Conservation (phyloP, 495 filamentous ascomycete genomes). For the Lasiosphaeria hispida region DNA sequence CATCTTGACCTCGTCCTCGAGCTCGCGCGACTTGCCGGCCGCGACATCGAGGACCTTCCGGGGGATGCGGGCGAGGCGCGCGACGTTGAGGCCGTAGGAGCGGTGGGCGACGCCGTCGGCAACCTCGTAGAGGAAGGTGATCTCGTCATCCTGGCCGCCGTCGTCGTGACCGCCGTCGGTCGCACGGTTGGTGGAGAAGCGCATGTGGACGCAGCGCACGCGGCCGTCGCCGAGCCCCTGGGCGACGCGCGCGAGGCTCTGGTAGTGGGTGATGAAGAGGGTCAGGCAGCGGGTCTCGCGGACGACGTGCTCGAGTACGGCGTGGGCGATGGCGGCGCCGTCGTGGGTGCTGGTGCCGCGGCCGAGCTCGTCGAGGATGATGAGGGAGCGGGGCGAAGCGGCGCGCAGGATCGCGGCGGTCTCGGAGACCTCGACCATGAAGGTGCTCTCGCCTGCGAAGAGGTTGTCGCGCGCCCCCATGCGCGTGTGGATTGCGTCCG, state of each 20-base stretch:
- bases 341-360: slow-evolving; percentile 92
- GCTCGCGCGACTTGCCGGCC: slow-evolving; percentile 68
- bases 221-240: slow-evolving; percentile 58
- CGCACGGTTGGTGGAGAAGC: slow-evolving; percentile 57
- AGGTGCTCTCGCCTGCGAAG: slow-evolving; percentile 90
- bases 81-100: slow-evolving; percentile 92
- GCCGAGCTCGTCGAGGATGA: slow-evolving; percentile 95
- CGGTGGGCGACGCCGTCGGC: slow-evolving; percentile 87
- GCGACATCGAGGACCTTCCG: slow-evolving; percentile 72
- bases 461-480: slow-evolving; percentile 98
- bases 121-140: slow-evolving; percentile 82
- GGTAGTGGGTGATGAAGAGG: slow-evolving; percentile 97
- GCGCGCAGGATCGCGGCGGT: slow-evolving; percentile 86
- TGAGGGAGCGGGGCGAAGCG: slow-evolving; percentile 74
- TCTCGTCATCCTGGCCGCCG: slow-evolving; percentile 48
- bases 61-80: slow-evolving; percentile 80
- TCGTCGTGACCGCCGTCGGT: slow-evolving; percentile 33
- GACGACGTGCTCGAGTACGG: slow-evolving; percentile 83
- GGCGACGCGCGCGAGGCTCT: slow-evolving; percentile 71
- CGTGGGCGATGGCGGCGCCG: slow-evolving; percentile 92
- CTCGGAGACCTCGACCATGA: slow-evolving; percentile 96
- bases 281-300: slow-evolving; percentile 70
- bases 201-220: slow-evolving; percentile 79
- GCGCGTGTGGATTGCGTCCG: slow-evolving; percentile 90
- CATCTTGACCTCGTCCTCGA: slow-evolving; percentile 71